Evolutionary conservation across 805 yeast genomes (phyloP).

Genomic region (Candida chilensis): DNA sequence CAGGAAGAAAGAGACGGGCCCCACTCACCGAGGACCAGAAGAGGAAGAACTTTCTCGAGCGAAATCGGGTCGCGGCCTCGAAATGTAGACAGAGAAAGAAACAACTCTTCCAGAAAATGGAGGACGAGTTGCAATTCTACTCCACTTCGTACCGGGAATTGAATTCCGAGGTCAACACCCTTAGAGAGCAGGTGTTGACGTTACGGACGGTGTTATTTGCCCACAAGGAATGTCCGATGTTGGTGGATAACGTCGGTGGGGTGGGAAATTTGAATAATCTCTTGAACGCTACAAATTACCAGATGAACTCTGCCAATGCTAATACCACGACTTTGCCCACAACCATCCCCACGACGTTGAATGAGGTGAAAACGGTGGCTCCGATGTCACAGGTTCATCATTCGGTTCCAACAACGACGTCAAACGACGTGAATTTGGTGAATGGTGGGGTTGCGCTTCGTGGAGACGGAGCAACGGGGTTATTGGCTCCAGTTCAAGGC

Average conservation of each 20-base stretch:
- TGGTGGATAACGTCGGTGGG: conserved; percentile 36
- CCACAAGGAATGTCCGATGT: conserved; percentile 40
- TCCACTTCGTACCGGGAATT: conserved; percentile 63
- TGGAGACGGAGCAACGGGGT: no score
- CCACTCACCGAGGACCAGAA: conserved; percentile 29
- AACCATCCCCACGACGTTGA: no score
- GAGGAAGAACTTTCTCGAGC: conserved; percentile 68
- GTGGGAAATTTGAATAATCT: conserved; percentile 32
- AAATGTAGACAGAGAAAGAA: conserved; percentile 94
- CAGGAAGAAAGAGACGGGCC: not conserved
- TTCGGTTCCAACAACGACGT: no score
- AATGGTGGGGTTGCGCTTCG: no score
- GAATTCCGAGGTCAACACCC: conserved; percentile 43
- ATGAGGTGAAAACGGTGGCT: no score
- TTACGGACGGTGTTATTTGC: conserved; percentile 36
- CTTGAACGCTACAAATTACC: conserved; percentile 17
- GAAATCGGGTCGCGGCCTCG: conserved; percentile 92
- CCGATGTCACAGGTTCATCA: no score
- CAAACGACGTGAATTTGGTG: no score
- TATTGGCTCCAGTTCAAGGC: no score
- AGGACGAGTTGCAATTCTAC: conserved; percentile 65
- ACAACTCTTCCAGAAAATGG: conserved; percentile 76
- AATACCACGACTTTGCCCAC: no score
- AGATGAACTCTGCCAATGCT: no score
- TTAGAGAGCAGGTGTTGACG: conserved; percentile 48